Evolutionary conservation across 106 monocot species (phyloP), one percentile per base, ranked within the genome.

Genomic region (Dendrobium huoshanense): DNA sequence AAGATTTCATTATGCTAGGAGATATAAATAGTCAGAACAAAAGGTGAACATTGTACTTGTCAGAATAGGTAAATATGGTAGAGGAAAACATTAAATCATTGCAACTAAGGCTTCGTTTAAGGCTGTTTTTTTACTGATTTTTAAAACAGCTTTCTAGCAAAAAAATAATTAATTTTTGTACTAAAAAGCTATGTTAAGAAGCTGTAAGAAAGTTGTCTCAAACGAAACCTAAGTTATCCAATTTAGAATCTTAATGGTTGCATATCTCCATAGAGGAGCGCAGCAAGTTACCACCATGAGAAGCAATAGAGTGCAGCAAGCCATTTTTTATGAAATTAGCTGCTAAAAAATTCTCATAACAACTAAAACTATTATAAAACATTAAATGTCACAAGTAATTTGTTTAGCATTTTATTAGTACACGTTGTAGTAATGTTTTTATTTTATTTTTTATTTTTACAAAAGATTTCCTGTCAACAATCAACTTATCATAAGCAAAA

Each of bases 1-100:
- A 77, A 76, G 92, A 95, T 84, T 86, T 92, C 84, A 86, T 79
- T 37, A 92, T 82, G 58, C 61, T 82, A 8, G 87, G 81, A 43
- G n/a, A 74, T 43, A 74, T 20, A 74, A 42, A 74, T 64, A 9
- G 64, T n/a, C 13, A 72, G 33, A 43, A 74, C 7, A 74, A 74
- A 42, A 74, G 24, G 31, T 42, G 8, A 70, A 3, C 31, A 18
- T 42, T 42, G 7, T 18, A 7, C 18, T 17, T 43, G 18, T 74
- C 11, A 43, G 11, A 74, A 43, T 19, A 74, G 74, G 13, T 10
- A 74, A 20, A 74, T 4, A 22, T 58, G 25, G 25, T 27, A 40
- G 16, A 72, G 9, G 29, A 72, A 72, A 72, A 37, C 5, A 72
- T 37, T 72, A 4, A 15, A 27, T 16, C 41, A 72, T 41, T 72